Percentiles rank a stretch among this genome's conserved stretches.
These are phyloP conservation scores for Saccharomyces uvarum DNA, from an alignment of 1,139 yeast species.

Conservation along the genomic window DNA sequence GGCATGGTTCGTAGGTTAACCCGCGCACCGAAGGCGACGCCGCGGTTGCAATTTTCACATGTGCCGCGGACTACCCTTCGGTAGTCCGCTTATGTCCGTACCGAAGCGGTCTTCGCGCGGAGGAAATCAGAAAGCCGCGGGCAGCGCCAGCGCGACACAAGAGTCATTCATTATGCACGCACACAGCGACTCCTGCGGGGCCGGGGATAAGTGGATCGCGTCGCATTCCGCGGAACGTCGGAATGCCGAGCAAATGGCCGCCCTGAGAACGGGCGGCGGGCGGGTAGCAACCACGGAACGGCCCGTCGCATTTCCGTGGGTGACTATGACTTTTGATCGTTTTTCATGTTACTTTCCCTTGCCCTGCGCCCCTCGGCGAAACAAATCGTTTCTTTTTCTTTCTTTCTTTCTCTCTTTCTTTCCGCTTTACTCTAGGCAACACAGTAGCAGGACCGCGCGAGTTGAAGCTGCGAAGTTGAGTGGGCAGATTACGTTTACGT, in stretches of 20 bases:
- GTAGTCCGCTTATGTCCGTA: neutral
- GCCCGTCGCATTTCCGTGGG: neutral
- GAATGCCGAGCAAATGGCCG: neutral
- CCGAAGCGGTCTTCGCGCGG: neutral
- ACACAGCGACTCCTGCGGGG: neutral
- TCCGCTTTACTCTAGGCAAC: neutral
- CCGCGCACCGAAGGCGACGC: neutral
- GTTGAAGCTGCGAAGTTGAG: neutral
- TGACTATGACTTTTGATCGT: neutral
- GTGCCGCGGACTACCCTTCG: neutral
- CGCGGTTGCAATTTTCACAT: neutral
- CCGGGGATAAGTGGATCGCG: neutral
- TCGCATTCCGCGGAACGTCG: neutral
- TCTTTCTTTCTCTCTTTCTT: neutral
- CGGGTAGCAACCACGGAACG: neutral
- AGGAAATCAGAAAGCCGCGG: neutral
- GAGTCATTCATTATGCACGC: neutral
- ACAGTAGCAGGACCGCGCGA: neutral
- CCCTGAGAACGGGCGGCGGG: neutral
- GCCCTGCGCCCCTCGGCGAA: conserved; percentile 1
- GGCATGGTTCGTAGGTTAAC: neutral
- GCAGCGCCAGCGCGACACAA: neutral
- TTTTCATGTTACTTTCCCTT: neutral
- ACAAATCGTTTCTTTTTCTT: neutral
- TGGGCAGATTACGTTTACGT: conserved; percentile 1